Base-by-base conservation (phyloP, 331 rosid genomes). In the Ulmus americana region DNA sequence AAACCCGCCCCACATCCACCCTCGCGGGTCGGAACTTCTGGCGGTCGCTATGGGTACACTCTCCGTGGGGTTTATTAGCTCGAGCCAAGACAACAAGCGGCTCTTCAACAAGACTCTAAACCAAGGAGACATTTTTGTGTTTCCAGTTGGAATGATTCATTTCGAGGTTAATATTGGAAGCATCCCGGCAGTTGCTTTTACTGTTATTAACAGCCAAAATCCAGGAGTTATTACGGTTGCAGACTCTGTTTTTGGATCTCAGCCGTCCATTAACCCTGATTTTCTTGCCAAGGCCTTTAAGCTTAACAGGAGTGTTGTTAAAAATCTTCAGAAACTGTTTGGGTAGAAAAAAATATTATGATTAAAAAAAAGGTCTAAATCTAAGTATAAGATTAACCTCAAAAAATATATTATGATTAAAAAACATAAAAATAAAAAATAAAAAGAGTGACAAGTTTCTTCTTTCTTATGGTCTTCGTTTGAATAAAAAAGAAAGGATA, bases 181-280 rank as follows among this genome's bases (percentile, higher is more conserved):
- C 28, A 57, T 61, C 8, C 12, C 75, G 15, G 83, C 77, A 1
- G 47, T 70, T 15, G 77, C 74, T 1, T 61, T 79, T 66, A 12
- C 72, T 40, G 63, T 8, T 41, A 11, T 59, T 2, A 59, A 42
- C 18, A 59, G 63, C 41, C 60, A 55, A 55, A 55, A 55, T 15
- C 15, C 60, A 20, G 60, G 60, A 28, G n/a, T 55, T 3, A 35
- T 11, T 38, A 28, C 76, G 0, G 73, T 74, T 42, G 79, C 83
- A 0, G 65, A 74, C 39, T 57, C 79, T n/a, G 70, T 78, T 62
- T 78, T 78, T 65, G 83, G 83, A 65, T 65, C 83, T 4, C 55
- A 74, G 10, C 83, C 83, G 7, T 76, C 74, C 7, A 78, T 78
- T 5, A 70, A 48, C 6, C 6, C 53, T 10, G 53, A 48, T 5